Base-by-base conservation (phyloP, 441 rosid species). In the Melastoma candidum region DNA sequence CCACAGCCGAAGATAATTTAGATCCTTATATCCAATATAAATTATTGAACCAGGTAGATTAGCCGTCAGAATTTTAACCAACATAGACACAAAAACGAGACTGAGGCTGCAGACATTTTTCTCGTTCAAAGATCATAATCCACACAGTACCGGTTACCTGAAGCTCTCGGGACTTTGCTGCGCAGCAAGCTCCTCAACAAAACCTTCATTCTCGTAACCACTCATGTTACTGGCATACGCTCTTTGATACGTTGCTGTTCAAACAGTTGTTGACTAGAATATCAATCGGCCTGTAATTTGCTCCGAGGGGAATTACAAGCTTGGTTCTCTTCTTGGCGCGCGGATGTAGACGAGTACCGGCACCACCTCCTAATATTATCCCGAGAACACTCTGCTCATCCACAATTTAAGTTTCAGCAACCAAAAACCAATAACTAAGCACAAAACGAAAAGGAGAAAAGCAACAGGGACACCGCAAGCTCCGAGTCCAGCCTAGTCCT, bases 141-240 rank as follows among this genome's bases (percentile, higher is more conserved):
- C 41, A 36, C 8, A 36, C 41, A 36, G 41, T 5, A 13, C 46
- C 54, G 27, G 63, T 59, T 54, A 85, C 97, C 95, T 90, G 96
- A 54, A 90, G 87, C 97, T 90, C 67, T 90, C 97, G 0, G 97
- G 97, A 61, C 95, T 90, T 74, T 87, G 96, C 74, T 90, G 96
- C 51, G 97, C 97, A 10, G 97, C 97, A 64, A 90, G 97, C 53
- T 87, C 97, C 55, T 90, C 97, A 29, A 90, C 96, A 60, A 90
- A 90, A 1, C 97, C 97, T 75, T 90, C 96, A 46, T 87, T 90
- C 82, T 90, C 80, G 70, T 90, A 84, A 50, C 97, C 97, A 22
- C 92, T 96, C 96, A 90, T 83, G 77, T 90, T 87, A 67, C 85
- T 81, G 0, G 96, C 97, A 64, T 90, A 87, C 0, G 96, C 97